Percentiles rank a stretch among this genome's conserved stretches.
These are phyloP conservation scores for Lachnellula arida DNA, from an alignment of 2,329 filamentous ascomycete genomes.

Conservation along the genomic window DNA sequence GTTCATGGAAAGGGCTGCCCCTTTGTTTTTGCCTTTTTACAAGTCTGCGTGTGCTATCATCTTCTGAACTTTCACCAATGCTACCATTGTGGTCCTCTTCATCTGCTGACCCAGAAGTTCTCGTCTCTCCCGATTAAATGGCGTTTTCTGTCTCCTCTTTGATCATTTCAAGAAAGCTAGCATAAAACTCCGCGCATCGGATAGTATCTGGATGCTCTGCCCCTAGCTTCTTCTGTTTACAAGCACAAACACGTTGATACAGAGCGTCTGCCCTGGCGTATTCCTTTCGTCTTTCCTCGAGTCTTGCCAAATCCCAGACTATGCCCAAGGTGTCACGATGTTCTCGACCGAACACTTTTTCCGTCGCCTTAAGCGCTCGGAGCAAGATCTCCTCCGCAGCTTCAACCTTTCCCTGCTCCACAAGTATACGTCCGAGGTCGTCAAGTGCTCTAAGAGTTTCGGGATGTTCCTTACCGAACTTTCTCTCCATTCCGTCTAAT, in stretches of 20 bases:
- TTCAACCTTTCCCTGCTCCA: background rate
- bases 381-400: slow-evolving; percentile 3
- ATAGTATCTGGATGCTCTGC: slow-evolving; percentile 1
- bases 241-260: slow-evolving; percentile 1
- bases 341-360: background rate
- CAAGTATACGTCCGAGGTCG: background rate
- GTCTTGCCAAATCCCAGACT: background rate
- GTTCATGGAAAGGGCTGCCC: no score
- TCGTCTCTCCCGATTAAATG: background rate
- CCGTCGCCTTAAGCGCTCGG: background rate
- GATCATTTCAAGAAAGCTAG: background rate
- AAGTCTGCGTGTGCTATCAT: no score
- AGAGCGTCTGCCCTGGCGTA: slow-evolving; percentile 6
- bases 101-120: no score
- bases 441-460: background rate
- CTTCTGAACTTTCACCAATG: no score
- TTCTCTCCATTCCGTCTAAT: background rate
- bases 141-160: background rate
- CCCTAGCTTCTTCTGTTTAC: slow-evolving; percentile 6
- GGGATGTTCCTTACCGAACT: background rate
- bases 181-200: background rate
- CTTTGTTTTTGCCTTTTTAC: no score
- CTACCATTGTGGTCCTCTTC: no score
- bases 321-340: slow-evolving; percentile 1
- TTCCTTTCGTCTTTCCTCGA: background rate